A percentile compares a stretch with the other conserved stretches of the same genome.
phyloP scores from a whole-genome alignment of 768 basidiomycete species.

The Psilocybe azurescens region DNA sequence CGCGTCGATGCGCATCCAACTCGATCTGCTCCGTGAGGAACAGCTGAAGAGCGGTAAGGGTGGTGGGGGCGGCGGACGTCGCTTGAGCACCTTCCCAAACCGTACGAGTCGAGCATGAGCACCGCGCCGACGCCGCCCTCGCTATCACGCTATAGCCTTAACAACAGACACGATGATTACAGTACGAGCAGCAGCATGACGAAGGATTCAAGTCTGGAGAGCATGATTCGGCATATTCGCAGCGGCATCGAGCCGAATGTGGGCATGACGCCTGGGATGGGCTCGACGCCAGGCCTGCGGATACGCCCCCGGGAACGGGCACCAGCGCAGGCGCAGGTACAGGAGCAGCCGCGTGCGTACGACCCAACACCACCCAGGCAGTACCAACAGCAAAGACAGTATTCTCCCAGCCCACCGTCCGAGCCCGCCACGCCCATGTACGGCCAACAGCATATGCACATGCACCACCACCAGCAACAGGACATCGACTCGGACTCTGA shows the following conservation, averaged over 20 bases:
- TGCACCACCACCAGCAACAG: conserved; percentile 9
- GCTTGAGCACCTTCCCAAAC: conserved; percentile 31
- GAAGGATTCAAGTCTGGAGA: conserved; percentile 66
- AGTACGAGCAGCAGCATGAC: conserved; percentile 49
- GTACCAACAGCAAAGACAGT: not conserved
- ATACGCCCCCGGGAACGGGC: conserved; percentile 32
- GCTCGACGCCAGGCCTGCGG: conserved; percentile 33
- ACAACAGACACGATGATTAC: conserved; percentile 46
- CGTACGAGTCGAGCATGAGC: conserved; percentile 63
- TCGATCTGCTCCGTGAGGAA: conserved; percentile 63
- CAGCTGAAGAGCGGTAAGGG: conserved; percentile 41
- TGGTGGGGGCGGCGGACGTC: conserved; percentile 26
- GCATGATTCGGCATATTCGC: conserved; percentile 63
- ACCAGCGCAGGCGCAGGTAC: not conserved
- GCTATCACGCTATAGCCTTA: conserved; percentile 57
- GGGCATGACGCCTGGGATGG: conserved; percentile 27
- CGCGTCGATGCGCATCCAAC: conserved; percentile 72
- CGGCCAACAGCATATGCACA: conserved; percentile 9
- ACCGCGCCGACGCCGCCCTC: conserved; percentile 75
- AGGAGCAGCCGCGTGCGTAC: not conserved
- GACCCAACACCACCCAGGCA: not conserved
- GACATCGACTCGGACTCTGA: conserved; percentile 60
- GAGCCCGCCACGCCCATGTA: conserved; percentile 23
- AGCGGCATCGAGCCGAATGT: conserved; percentile 26
- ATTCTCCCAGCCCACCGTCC: not conserved